Evolutionary conservation across 352 stramenopile genomes (phyloP).

Genomic region (Thraustotheca clavata): DNA sequence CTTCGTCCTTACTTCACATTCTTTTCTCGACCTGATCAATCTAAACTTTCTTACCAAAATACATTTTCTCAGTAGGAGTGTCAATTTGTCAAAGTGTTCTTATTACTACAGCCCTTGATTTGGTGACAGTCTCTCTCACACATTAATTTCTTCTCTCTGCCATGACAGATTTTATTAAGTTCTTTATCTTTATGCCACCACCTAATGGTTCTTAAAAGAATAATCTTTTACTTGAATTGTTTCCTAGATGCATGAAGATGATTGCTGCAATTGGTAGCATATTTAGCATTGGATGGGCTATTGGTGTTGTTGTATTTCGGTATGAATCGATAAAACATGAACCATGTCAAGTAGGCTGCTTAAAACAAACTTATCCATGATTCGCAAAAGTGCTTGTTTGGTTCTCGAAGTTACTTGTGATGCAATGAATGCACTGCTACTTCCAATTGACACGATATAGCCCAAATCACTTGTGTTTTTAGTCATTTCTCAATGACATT

Average conservation of each 20-base stretch:
- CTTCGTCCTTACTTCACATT: neutral
- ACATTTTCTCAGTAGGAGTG: neutral
- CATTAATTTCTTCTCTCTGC: neutral
- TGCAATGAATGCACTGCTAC: neutral
- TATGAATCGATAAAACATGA: neutral
- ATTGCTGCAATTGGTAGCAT: neutral
- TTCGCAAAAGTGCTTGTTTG: neutral
- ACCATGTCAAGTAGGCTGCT: neutral
- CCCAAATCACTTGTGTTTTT: neutral
- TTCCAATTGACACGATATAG: neutral
- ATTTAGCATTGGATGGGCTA: neutral
- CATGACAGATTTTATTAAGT: neutral
- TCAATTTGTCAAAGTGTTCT: neutral
- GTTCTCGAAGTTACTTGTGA: neutral
- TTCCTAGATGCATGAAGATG: no score
- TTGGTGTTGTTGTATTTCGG: neutral
- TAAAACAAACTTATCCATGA: neutral
- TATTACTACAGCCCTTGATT: neutral
- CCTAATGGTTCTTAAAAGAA: no score
- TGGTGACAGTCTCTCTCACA: neutral
- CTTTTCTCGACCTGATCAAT: neutral
- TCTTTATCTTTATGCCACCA: neutral
- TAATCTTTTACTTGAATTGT: no score
- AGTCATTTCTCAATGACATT: slow-evolving; percentile 1
- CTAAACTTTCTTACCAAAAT: neutral